Percentiles rank a stretch among this genome's conserved stretches.
phyloP scores from a whole-genome alignment of 1,284 basidiomycete species.

The Ceratobasidium sp. region DNA sequence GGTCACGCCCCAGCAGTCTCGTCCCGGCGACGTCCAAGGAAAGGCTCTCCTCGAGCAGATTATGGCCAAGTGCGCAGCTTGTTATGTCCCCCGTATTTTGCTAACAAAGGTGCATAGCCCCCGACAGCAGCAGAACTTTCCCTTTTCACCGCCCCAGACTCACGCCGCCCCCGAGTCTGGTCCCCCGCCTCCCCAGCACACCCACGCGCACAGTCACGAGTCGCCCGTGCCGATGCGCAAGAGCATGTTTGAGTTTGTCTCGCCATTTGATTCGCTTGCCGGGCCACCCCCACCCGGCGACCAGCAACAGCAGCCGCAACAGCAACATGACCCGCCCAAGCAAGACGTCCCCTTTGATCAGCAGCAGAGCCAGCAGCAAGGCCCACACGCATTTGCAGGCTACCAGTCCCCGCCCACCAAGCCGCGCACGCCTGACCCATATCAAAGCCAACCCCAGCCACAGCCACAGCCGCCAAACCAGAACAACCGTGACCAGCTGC shows the following conservation, averaged over 20 bases:
- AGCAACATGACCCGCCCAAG: constrained; percentile 32
- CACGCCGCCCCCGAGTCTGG: constrained; percentile 53
- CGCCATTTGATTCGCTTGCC: constrained; percentile 76
- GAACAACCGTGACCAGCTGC: constrained; percentile 49
- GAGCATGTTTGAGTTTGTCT: constrained; percentile 81
- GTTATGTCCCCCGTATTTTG: constrained; percentile 9
- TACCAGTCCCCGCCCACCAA: constrained; percentile 40
- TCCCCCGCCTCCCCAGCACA: constrained; percentile 47
- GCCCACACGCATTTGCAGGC: constrained; percentile 15
- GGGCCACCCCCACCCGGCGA: constrained; percentile 53
- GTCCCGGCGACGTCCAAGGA: constrained; percentile 70
- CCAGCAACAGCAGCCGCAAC: not conserved
- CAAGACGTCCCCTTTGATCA: constrained; percentile 37
- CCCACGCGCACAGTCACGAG: constrained; percentile 57
- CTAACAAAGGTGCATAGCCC: constrained; percentile 25
- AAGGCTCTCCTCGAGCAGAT: constrained; percentile 77
- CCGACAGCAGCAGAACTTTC: constrained; percentile 56
- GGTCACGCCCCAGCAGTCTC: constrained; percentile 59
- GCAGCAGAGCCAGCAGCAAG: constrained; percentile 24
- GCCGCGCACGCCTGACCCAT: constrained; percentile 33
- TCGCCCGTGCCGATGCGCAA: constrained; percentile 65
- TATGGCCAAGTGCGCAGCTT: constrained; percentile 70
- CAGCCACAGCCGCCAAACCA: constrained; percentile 29
- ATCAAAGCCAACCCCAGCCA: constrained; percentile 36
- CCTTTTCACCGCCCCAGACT: constrained; percentile 62